Conservation (phyloP, 345 rosid species). For the Aethionema arabicum region DNA sequence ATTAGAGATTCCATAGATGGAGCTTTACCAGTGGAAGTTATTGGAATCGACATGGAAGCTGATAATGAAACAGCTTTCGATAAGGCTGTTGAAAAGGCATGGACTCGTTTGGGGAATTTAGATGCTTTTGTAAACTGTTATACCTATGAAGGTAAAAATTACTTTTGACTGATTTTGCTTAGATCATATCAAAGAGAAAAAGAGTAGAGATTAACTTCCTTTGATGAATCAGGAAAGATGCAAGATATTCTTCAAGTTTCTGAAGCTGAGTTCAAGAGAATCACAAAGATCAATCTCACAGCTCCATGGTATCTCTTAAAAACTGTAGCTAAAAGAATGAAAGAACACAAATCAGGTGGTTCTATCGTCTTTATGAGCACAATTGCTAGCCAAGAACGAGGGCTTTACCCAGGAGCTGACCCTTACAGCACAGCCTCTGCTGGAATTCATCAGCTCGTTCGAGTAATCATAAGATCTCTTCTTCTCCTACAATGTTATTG, state of each 20-base stretch:
- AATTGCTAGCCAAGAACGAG: constrained; percentile 71
- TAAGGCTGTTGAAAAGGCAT: constrained; percentile 77
- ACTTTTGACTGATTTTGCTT: too few relatives aligned
- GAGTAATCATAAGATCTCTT: constrained; percentile 45
- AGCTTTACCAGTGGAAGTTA: constrained; percentile 47
- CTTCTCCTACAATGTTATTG: background rate
- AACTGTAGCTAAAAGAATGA: constrained; percentile 73
- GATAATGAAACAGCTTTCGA: constrained; percentile 56
- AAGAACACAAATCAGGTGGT: constrained; percentile 59
- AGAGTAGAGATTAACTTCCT: too few relatives aligned
- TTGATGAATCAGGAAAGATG: constrained; percentile 46
- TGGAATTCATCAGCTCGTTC: constrained; percentile 70
- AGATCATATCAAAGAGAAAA: too few relatives aligned
- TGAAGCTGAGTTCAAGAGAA: constrained; percentile 62
- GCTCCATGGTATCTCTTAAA: constrained; percentile 79
- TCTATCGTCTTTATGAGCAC: constrained; percentile 67
- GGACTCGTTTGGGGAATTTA: constrained; percentile 48
- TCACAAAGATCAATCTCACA: constrained; percentile 54
- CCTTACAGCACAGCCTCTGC: constrained; percentile 74
- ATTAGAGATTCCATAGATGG: constrained; percentile 41
- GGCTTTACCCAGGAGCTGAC: constrained; percentile 84
- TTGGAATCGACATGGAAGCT: constrained; percentile 76
- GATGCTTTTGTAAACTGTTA: constrained; percentile 82
- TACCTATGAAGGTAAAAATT: constrained; percentile 64
- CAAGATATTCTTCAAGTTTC: constrained; percentile 61